Evolutionary conservation across 495 filamentous ascomycete species (phyloP).

Genomic region (Penicillium maclennaniae): DNA sequence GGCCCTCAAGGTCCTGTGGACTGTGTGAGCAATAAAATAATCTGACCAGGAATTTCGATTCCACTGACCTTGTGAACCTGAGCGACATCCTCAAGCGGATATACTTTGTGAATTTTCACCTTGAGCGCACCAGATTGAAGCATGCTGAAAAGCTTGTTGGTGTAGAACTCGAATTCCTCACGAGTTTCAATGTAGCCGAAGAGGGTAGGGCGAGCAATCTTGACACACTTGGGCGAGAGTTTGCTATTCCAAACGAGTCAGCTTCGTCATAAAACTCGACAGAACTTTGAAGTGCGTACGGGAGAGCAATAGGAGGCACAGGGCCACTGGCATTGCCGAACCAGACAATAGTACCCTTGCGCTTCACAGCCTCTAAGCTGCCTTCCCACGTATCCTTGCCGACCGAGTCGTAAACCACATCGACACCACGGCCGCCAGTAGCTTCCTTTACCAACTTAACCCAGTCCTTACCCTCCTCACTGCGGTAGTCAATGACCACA

Average conservation of each 20-base stretch:
- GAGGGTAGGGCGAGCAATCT: slow-evolving; percentile 70
- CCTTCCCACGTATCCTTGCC: slow-evolving; percentile 85
- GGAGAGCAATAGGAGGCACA: slow-evolving; percentile 69
- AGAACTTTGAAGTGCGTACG: slow-evolving; percentile 35
- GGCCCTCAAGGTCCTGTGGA: slow-evolving; percentile 67
- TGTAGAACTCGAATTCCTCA: slow-evolving; percentile 72
- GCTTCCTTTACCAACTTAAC: slow-evolving; percentile 62
- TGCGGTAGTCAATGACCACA: slow-evolving; percentile 66
- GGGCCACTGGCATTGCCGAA: slow-evolving; percentile 90
- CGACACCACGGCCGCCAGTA: slow-evolving; percentile 66
- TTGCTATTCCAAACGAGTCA: slow-evolving; percentile 22
- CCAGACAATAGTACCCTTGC: slow-evolving; percentile 78
- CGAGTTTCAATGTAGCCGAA: slow-evolving; percentile 70
- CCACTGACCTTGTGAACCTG: slow-evolving; percentile 61
- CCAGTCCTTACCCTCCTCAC: slow-evolving; percentile 63
- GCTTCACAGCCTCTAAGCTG: slow-evolving; percentile 69
- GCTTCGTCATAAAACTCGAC: not conserved
- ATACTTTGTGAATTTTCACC: slow-evolving; percentile 72
- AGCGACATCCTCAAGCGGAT: slow-evolving; percentile 72
- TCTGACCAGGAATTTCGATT: not conserved
- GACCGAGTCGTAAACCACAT: slow-evolving; percentile 84
- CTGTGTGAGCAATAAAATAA: slow-evolving; percentile 4
- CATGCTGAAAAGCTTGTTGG: slow-evolving; percentile 68
- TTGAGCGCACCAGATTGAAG: slow-evolving; percentile 66
- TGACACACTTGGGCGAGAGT: slow-evolving; percentile 76